Conservation (phyloP, 2,329 filamentous ascomycete genomes). For the Cladosporium oxysporum region DNA sequence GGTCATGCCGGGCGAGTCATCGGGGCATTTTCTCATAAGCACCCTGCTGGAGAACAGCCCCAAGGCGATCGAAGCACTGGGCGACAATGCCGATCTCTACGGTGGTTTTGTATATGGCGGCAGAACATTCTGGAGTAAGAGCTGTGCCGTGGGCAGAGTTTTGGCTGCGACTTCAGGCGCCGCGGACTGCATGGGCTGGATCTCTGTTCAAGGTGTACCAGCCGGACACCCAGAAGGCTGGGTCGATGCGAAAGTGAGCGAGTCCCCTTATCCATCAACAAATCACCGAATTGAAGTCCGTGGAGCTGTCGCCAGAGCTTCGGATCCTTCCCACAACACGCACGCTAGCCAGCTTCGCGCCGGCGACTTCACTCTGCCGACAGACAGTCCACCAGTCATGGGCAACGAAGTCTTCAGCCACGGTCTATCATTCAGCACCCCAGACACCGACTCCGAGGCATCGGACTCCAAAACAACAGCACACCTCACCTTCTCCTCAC, state of each 20-base stretch:
- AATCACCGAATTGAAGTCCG: conserved; percentile 40
- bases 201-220: conserved; percentile 41
- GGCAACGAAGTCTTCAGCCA: conserved; percentile 32
- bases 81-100: conserved; percentile 54
- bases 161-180: conserved; percentile 49
- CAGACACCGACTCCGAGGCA: conserved; percentile 4
- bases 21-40: conserved; percentile 57
- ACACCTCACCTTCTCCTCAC: conserved; percentile 38
- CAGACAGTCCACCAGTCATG: conserved; percentile 36
- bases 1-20: conserved; percentile 55
- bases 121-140: conserved; percentile 60
- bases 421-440: conserved; percentile 26
- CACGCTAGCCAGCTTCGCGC: conserved; percentile 24
- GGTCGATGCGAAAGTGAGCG: conserved; percentile 48
- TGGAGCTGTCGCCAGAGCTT: conserved; percentile 38
- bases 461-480: conserved; percentile 13
- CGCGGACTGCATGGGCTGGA: conserved; percentile 58
- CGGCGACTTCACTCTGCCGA: conserved; percentile 42
- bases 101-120: conserved; percentile 56
- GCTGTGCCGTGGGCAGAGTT: conserved; percentile 56
- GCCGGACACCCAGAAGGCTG: conserved; percentile 46
- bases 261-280: conserved; percentile 6
- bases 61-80: conserved; percentile 50
- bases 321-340: conserved; percentile 35
- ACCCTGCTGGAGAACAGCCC: conserved; percentile 58